These are phyloP conservation scores for Cladosporium sp. DNA, from an alignment of 2,329 filamentous ascomycete species.

Conservation along the genomic window DNA sequence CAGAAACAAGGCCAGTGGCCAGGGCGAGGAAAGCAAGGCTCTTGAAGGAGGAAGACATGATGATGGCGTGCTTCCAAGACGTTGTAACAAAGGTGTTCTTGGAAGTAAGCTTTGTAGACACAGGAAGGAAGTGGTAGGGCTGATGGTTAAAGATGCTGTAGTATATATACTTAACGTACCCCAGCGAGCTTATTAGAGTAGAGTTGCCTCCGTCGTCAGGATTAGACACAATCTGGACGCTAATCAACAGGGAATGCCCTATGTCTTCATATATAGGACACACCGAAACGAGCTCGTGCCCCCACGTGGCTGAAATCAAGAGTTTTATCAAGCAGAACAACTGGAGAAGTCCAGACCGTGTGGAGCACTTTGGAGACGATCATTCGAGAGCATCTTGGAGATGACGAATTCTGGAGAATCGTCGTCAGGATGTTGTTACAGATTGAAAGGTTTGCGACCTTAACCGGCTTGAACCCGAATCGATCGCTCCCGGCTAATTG, in stretches of 20 bases:
- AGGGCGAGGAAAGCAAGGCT: slow-evolving; percentile 23
- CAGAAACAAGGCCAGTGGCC: slow-evolving; percentile 20
- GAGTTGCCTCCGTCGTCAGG: not conserved
- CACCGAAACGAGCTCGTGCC: slow-evolving; percentile 1
- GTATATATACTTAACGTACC: slow-evolving; percentile 1
- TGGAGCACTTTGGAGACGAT: not conserved
- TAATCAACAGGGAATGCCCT: not conserved
- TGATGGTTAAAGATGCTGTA: not conserved
- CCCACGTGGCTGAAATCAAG: not conserved
- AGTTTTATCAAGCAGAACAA: not conserved
- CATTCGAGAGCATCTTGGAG: not conserved
- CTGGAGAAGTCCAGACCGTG: not conserved
- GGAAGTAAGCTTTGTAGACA: not conserved
- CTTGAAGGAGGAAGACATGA: slow-evolving; percentile 19
- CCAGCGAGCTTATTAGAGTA: not conserved
- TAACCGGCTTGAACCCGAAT: not conserved
- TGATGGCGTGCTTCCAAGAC: not conserved
- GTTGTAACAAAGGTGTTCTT: not conserved
- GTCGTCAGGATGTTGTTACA: not conserved
- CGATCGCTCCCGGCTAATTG: not conserved
- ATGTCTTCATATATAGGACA: slow-evolving; percentile 2
- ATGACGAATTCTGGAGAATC: not conserved
- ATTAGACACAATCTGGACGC: not conserved
- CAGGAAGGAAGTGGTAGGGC: not conserved
- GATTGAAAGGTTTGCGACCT: not conserved